These are phyloP conservation scores for Russula sp. DNA, from an alignment of 768 basidiomycete genomes.

Conservation along the genomic window DNA sequence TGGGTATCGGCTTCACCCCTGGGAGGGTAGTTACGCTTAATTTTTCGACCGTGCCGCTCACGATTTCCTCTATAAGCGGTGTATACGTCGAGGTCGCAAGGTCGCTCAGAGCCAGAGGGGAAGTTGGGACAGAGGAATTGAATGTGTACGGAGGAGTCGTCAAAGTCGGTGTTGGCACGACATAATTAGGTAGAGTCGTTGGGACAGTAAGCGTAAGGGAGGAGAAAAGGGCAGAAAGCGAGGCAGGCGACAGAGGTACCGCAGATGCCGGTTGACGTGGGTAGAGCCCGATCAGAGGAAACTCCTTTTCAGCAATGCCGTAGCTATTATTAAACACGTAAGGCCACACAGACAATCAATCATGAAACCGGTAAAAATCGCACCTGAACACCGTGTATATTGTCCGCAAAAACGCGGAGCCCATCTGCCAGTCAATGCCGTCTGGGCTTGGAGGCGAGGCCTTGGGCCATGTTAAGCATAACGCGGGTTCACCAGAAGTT, in stretches of 20 bases:
- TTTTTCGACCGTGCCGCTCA: conserved; percentile 32
- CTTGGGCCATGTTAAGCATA: conserved; percentile 74
- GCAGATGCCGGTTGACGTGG: conserved; percentile 45
- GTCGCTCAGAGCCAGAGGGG: conserved; percentile 50
- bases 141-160: conserved; percentile 64
- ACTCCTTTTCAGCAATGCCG: conserved; percentile 69
- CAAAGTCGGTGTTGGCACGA: conserved; percentile 61
- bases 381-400: conserved; percentile 81
- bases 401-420: conserved; percentile 64
- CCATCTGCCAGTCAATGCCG: conserved; percentile 83
- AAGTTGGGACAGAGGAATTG: conserved; percentile 56
- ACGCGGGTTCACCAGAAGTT: conserved; percentile 55
- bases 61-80: conserved; percentile 44
- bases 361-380: not conserved
- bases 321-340: conserved; percentile 44
- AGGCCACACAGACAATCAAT: not conserved
- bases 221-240: conserved; percentile 53
- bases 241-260: conserved; percentile 40
- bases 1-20: conserved; percentile 49
- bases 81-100: conserved; percentile 72
- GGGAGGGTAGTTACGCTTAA: conserved; percentile 57
- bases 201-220: conserved; percentile 60
- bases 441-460: conserved; percentile 64
- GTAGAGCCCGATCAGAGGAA: conserved; percentile 78
- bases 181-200: conserved; percentile 70